Conservation (phyloP, 805 yeast species). For the Candida ipomoeae region DNA sequence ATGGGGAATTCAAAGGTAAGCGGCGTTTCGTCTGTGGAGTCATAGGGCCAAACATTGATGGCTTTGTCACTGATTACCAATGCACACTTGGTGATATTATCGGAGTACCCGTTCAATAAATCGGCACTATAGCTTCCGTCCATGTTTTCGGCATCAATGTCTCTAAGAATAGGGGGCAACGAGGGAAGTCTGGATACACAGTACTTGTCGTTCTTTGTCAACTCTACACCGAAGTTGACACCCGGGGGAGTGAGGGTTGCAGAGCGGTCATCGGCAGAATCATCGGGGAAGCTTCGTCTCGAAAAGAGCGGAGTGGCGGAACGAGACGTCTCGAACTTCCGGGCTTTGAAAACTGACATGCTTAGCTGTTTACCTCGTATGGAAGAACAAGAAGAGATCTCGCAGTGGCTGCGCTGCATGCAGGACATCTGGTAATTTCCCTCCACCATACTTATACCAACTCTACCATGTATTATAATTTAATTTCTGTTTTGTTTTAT, state of each 20-base stretch:
- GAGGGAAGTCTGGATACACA: slow-evolving; percentile 56
- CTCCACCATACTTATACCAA: too few species aligned
- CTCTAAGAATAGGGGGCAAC: slow-evolving; percentile 40
- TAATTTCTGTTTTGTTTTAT: too few species aligned
- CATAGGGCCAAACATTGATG: slow-evolving; percentile 66
- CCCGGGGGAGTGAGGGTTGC: slow-evolving; percentile 1
- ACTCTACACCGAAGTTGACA: slow-evolving; percentile 28
- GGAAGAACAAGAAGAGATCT: neutral
- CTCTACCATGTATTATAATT: too few species aligned
- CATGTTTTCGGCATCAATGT: neutral
- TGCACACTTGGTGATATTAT: slow-evolving; percentile 46
- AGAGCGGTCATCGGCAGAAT: neutral
- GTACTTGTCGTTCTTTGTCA: slow-evolving; percentile 56
- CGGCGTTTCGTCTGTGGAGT: slow-evolving; percentile 58
- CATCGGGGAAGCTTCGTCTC: neutral
- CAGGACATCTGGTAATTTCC: neutral
- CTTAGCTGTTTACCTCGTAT: neutral
- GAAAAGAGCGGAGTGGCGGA: neutral
- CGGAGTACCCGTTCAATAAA: slow-evolving; percentile 42
- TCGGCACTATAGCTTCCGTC: slow-evolving; percentile 16
- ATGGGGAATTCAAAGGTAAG: slow-evolving; percentile 51
- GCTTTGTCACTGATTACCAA: slow-evolving; percentile 46
- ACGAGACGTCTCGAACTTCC: slow-evolving; percentile 5
- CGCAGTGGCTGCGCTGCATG: neutral
- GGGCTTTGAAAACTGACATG: slow-evolving; percentile 4